phyloP scores from a whole-genome alignment of 176 grass and related monocot species.

The Tillandsia leiboldiana region DNA sequence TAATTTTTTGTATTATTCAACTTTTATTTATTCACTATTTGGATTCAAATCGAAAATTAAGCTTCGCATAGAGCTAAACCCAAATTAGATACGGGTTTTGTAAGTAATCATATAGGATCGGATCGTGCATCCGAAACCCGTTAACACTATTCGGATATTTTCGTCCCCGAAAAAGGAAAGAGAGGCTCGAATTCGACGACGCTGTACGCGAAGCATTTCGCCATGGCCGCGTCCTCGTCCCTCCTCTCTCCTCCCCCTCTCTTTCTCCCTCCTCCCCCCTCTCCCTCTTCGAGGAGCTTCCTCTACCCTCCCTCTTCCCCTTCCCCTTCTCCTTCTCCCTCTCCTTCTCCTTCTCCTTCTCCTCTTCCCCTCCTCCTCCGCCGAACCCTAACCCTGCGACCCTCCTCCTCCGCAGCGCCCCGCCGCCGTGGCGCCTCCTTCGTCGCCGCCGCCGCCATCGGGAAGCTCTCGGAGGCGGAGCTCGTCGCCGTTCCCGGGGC shows the following conservation, averaged over 20 bases:
- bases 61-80: neutral
- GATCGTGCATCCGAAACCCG: neutral
- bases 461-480: conserved; percentile 28
- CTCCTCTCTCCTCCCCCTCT: neutral
- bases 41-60: too few relatives aligned
- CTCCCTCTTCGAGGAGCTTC: neutral
- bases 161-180: neutral
- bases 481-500: conserved; percentile 34
- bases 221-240: neutral
- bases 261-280: neutral
- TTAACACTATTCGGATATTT: neutral
- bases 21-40: too few relatives aligned
- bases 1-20: too few relatives aligned
- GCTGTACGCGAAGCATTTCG: neutral
- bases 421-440: neutral
- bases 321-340: neutral
- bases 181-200: neutral
- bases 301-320: neutral
- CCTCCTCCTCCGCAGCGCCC: neutral
- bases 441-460: neutral
- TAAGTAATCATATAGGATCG: neutral
- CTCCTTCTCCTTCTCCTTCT: neutral
- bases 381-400: neutral
- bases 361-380: neutral
- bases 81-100: neutral